Base-by-base conservation (phyloP, 352 stramenopile genomes). In the Globisporangium viniferum region DNA sequence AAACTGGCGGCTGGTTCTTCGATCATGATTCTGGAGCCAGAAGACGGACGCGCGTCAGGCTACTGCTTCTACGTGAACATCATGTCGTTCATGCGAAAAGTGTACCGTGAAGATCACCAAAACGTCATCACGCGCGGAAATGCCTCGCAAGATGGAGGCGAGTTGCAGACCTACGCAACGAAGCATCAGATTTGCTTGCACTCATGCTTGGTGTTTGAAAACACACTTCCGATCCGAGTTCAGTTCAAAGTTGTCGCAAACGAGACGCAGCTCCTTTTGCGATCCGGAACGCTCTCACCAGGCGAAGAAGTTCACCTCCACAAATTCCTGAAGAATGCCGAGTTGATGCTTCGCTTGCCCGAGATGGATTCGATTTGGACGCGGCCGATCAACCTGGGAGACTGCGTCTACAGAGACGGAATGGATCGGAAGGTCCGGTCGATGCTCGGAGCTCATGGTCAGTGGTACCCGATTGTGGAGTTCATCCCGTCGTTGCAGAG, bases 291-390 rank as follows among this genome's bases (percentile, higher is more conserved):
- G 33, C 71, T 96, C 24, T 86, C 88, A 22, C 89, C 89, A 20
- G 88, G 89, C 8, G 88, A 96, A 73, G 88, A 95, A 68, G 83
- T 96, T 3, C 74, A 88, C 3, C 78, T 96, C 6, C 82, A 94
- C 57, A 84, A 94, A 66, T 96, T 95, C 41, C 81, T 93, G 68
- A 78, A 86, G n/a, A 78, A 90, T 56, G 86, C 89, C 0, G 77
- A 81, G 44, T 72, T 96, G 8, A 71, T 88, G 46, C 72, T 96
- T 27, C 84, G 88, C 18, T 68, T 95, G 9, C 87, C 89, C 7
- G 89, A 95, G 44, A 94, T 95, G 85, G 88, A 94, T 60, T 94
- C 87, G 22, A 89, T 92, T 12, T 96, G 89, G 89, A 91, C 79
- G 14, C 77, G 76, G 22, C 68, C 81, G 2, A 81, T 95, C 27